A percentile compares a stretch with the other conserved stretches of the same genome.
These are phyloP conservation scores for Mycotypha africana DNA, from an alignment of 371 early-diverging fungal genomes.

Conservation along the genomic window DNA sequence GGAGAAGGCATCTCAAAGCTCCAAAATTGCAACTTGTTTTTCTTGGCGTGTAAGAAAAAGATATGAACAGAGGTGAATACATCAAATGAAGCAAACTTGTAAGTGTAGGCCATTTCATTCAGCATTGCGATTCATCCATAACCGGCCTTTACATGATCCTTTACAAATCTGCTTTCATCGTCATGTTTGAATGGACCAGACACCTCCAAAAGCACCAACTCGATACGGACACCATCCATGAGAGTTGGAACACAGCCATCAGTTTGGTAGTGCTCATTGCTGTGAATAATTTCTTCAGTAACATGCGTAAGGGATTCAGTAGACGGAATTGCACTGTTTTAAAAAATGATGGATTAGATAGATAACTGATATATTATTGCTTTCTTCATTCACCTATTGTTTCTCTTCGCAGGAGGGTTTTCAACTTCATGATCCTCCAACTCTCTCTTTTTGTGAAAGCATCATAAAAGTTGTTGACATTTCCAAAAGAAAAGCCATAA, in stretches of 20 bases:
- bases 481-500: slow-evolving; percentile 1
- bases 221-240: slow-evolving; percentile 3
- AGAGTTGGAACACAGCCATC: slow-evolving; percentile 4
- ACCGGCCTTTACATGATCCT: slow-evolving; percentile 7
- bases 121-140: slow-evolving; percentile 1
- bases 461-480: not conserved
- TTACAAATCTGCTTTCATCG: slow-evolving; percentile 3
- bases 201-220: slow-evolving; percentile 3
- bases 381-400: slow-evolving; percentile 2
- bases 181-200: slow-evolving; percentile 5
- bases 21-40: slow-evolving; percentile 63
- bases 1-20: slow-evolving; percentile 61
- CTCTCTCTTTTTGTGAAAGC: not conserved
- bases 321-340: not conserved
- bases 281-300: not conserved
- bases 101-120: slow-evolving; percentile 1
- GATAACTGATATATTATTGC: not conserved
- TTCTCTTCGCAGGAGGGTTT: slow-evolving; percentile 1
- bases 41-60: slow-evolving; percentile 5
- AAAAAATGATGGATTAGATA: not conserved
- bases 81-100: slow-evolving; percentile 4
- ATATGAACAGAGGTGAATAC: slow-evolving; percentile 2
- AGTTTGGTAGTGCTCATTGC: slow-evolving; percentile 1
- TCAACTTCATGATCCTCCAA: not conserved
- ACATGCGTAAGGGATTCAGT: no score